These are phyloP conservation scores for Verticillium nonalfalfae DNA, from an alignment of 2,329 filamentous ascomycete genomes.

Conservation along the genomic window DNA sequence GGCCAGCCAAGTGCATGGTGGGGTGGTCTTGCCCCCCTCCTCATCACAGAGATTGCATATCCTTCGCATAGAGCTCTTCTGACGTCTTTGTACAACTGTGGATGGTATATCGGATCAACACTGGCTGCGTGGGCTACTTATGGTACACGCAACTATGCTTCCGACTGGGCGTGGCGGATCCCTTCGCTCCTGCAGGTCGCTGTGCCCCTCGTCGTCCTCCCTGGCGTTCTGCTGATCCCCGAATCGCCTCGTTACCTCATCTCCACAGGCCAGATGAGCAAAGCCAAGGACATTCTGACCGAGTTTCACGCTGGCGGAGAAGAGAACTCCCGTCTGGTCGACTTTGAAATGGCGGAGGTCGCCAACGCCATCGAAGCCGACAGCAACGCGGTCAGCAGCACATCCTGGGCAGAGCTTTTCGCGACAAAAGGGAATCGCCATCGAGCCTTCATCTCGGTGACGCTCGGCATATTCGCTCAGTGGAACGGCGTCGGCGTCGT, in stretches of 20 bases:
- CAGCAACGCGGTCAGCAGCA: background rate
- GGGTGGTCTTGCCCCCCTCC: constrained; percentile 22
- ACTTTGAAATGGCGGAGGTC: constrained; percentile 7
- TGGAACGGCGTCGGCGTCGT: constrained; percentile 29
- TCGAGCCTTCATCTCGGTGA: constrained; percentile 18
- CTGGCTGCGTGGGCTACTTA: constrained; percentile 27
- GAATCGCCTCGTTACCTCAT: constrained; percentile 10
- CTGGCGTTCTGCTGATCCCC: constrained; percentile 14
- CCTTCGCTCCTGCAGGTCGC: constrained; percentile 27
- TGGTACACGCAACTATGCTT: constrained; percentile 30
- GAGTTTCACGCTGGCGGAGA: constrained; percentile 36
- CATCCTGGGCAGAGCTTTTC: constrained; percentile 32
- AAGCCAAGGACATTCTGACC: constrained; percentile 28
- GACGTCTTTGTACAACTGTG: constrained; percentile 15
- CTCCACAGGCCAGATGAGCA: background rate
- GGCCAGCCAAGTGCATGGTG: constrained; percentile 25
- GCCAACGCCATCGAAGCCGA: constrained; percentile 6
- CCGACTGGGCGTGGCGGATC: constrained; percentile 41
- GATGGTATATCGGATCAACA: constrained; percentile 14
- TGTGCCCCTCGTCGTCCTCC: constrained; percentile 5
- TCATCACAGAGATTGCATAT: constrained; percentile 38
- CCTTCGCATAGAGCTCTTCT: constrained; percentile 26
- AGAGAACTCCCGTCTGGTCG: constrained; percentile 28
- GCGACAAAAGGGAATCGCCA: constrained; percentile 25
- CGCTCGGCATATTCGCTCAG: constrained; percentile 26